Base-by-base conservation (phyloP, 306 rosid genomes). In the Cicer bijugum region DNA sequence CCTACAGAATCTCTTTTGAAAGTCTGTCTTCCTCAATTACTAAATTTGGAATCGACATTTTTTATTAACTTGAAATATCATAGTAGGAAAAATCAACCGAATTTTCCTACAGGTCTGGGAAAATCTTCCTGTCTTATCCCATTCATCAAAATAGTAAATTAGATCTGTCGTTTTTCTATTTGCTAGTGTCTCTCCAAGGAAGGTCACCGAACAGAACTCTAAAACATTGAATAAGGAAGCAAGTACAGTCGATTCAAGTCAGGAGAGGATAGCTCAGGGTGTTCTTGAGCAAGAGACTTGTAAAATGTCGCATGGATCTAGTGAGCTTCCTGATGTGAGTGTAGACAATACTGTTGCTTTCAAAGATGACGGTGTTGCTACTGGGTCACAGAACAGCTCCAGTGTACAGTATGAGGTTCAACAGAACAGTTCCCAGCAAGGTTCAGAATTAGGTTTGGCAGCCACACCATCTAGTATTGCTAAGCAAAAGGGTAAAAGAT, bases 341-440 rank as follows among this genome's bases (percentile, higher is more conserved):
- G 84, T 72, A 46, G 73, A 71, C 11, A 46, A 78, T 43, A 12
- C 64, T 1, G 83, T 58, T 44, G 67, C 75, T 46, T 12, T 56
- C 23, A 78, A 83, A 50, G 81, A 77, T 0, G 91, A 82, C 0
- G 44, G 85, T 53, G 69, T 75, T 45, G 71, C 78, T 8, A 76
- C 71, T 45, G 92, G 80, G 69, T 84, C 93, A 1, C 91, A 80
- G 74, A 84, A 84, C 78, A 84, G 89, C 69, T 80, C 85, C 23
- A 84, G 89, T 66, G 65, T 82, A 72, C 86, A 51, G 12, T 12
- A 72, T 12, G 86, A 81, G 73, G 74, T 74, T 55, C 81, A 83
- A 11, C 89, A 69, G 56, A 83, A 80, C 64, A 75, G 65, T 40
- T 75, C 84, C 23, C 88, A 82, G 79, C 76, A 60, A 42, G 79